Base-by-base conservation (phyloP, 345 rosid species). In the Pugionium dolabratum region DNA sequence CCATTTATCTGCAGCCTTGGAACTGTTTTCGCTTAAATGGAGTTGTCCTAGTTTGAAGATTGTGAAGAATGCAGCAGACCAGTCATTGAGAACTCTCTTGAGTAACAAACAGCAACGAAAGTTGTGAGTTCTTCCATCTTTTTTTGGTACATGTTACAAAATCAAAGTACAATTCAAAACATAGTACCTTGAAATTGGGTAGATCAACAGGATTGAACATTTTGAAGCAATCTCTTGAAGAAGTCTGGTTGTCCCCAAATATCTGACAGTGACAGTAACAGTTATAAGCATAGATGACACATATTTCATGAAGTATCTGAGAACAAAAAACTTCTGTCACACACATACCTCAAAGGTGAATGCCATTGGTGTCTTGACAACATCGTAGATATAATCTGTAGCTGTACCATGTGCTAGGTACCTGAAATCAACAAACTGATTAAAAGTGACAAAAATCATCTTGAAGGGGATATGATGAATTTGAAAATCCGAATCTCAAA, bases 381-480 rank as follows among this genome's bases (percentile, higher is more conserved):
- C 71, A 27, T 91, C 95, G 40, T 84, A 89, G 83, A 95, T 91
- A 82, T 84, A 95, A 78, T 95, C 99, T 7, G 99, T 91, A 53
- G 97, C 96, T 30, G 97, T 91, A 51, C 99, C 97, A 67, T 95
- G 99, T 4, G 99, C 99, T 61, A 94, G 75, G 79, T 94, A 90
- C 86, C 98, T 93, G 76, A 41, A 69, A 67, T 71, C 8, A 11
- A 48, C 62, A 66, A 40, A 29, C 44, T 4, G n/a, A 11, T 45
- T 9, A 31, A 44, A 36, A 1, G 5, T n/a, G 5, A 26, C 2
- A 4, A 8, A 1, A 57, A 9, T 6, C 9, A 18, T 40, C 9
- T 3, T 39, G 3, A 6, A 57, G 42, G 27, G 2, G 34, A 54
- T 35, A 68, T 49, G 36, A 5, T 27, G 53, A 53, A 39, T 35